Base-by-base conservation (phyloP, 257 asterid genomes). In the Nicotiana benthamiana region DNA sequence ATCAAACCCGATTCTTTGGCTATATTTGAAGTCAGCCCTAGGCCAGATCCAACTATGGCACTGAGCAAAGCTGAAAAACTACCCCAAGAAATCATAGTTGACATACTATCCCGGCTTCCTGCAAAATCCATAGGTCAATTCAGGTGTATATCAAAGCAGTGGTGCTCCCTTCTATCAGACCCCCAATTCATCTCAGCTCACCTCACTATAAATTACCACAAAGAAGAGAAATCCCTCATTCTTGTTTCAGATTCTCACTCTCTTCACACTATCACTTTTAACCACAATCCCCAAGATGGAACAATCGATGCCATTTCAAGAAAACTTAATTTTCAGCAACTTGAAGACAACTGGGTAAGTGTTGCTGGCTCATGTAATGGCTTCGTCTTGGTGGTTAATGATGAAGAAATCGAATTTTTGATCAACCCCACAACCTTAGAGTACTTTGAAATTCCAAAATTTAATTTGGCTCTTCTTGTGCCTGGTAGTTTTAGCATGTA, bases 381-480 rank as follows among this genome's bases (percentile, higher is more conserved):
- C 15, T 59, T 59, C 16, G 65, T 59, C 28, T 59, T 59, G 16
- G 30, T 9, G 2, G 30, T 59, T 1, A 27, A 59, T 22, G 4
- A 12, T 13, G 26, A 20, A 11, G 24, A 20, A 7, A 0, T 20
- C 11, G 9, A 9, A 9, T 20, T 59, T 22, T 59, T 59, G 28
- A 59, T 59, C 22, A 90, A 85, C 46, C 93, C 93, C 77, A 57
- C 81, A 20, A 90, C 91, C 84, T n/a, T 28, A 61, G 80, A 82
- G 43, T 75, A 20, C 57, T 27, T 57, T 2, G 24, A 53, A 66
- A 13, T 90, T 34, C 75, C 83, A 1, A 77, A 80, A 15, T 84
- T 87, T 1, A 67, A 85, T 2, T 34, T 79, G 18, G 86, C 90
- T 83, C 51, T 86, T 30, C 34, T 59, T 1, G 57, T 7, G 6